phyloP scores from a whole-genome alignment of 2,329 filamentous ascomycete genomes.

The Cryphonectria radicalis region DNA sequence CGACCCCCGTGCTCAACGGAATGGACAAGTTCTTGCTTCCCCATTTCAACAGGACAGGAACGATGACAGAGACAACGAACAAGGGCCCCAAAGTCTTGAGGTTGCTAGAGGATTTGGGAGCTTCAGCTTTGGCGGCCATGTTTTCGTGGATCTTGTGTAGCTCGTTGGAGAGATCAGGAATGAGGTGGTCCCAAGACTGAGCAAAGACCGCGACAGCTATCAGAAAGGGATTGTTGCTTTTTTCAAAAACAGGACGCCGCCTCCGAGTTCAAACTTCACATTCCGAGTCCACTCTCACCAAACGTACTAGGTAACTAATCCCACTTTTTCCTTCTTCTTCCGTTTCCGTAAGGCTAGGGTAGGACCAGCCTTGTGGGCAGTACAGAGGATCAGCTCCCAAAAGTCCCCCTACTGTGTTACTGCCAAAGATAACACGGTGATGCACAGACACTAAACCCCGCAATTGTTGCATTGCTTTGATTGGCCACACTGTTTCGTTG shows the following conservation, averaged over 20 bases:
- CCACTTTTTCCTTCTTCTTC: too few species aligned
- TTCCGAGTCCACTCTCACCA: neutral
- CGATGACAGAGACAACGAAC: neutral
- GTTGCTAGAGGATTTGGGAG: neutral
- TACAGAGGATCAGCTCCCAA: neutral
- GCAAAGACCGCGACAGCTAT: neutral
- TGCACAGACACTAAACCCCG: neutral
- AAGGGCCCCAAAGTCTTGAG: neutral
- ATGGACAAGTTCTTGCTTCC: neutral
- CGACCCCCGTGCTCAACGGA: neutral
- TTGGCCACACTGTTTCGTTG: too few species aligned
- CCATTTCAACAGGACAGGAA: neutral
- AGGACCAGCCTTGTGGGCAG: too few species aligned
- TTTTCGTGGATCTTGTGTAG: neutral
- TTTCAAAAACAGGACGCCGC: neutral
- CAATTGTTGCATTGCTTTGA: neutral
- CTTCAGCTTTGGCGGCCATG: neutral
- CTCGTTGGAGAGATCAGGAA: neutral
- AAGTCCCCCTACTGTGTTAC: neutral
- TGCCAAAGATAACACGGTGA: neutral
- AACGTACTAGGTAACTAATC: too few species aligned
- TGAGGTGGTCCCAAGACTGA: neutral
- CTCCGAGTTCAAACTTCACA: neutral
- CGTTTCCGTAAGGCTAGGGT: too few species aligned
- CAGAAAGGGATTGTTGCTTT: neutral